A percentile compares a stretch with the other conserved stretches of the same genome.
Conservation (phyloP, 1,139 yeast species). For the Pneumocystis carinii region DNA sequence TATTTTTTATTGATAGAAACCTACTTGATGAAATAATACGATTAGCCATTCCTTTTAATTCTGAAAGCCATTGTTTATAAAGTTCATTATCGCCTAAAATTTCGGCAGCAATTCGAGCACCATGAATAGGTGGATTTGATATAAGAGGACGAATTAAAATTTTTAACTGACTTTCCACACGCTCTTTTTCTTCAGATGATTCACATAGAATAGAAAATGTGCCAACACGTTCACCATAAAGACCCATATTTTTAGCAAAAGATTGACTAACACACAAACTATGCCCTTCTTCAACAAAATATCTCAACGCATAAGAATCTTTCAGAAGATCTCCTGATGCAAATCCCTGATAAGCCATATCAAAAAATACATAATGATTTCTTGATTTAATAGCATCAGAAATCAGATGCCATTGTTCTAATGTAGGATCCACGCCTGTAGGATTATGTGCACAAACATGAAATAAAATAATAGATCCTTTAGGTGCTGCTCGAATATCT, state of each 20-base stretch:
- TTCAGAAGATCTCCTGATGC: conserved; percentile 74
- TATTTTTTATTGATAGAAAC: conserved; percentile 11
- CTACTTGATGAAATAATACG: conserved; percentile 69
- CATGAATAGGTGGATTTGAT: conserved; percentile 92
- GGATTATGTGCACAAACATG: conserved; percentile 99
- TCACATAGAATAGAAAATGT: conserved; percentile 52
- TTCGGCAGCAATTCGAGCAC: conserved; percentile 78
- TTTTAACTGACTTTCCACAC: conserved; percentile 63
- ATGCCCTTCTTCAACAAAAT: conserved; percentile 47
- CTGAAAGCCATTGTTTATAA: conserved; percentile 65
- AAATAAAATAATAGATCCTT: conserved; percentile 63
- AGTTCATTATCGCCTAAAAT: conserved; percentile 53
- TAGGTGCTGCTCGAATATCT: conserved; percentile 56
- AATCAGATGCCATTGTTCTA: conserved; percentile 69
- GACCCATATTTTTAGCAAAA: conserved; percentile 94
- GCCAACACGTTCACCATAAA: conserved; percentile 96
- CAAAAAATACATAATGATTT: conserved; percentile 72
- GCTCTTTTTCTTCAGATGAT: conserved; percentile 25
- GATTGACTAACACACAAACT: conserved; percentile 61
- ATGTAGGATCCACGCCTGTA: conserved; percentile 86
- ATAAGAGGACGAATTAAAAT: conserved; percentile 68
- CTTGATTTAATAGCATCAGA: conserved; percentile 45
- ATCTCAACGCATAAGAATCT: conserved; percentile 79
- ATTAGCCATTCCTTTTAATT: conserved; percentile 75
- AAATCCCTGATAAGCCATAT: conserved; percentile 95